Evolutionary conservation across 208 protist species (phyloP), one percentile per base, ranked within the genome.

Genomic region (Phytomonas sp.): DNA sequence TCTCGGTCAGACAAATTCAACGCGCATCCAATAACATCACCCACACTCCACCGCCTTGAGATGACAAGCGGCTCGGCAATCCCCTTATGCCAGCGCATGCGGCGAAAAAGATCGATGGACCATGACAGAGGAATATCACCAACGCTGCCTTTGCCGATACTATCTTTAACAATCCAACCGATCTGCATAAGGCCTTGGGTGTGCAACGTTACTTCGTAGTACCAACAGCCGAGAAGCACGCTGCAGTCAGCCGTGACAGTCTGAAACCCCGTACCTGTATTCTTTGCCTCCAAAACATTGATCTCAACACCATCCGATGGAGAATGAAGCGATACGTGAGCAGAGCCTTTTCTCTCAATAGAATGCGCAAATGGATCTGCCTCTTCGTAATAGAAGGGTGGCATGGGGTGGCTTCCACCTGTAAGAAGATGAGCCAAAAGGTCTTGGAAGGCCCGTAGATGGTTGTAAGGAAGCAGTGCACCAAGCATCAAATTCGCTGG

Each of bases 181-280:
- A 97, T 86, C 75, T 97, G 93, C 86, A 96, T 93, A 34, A 97
- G 81, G 23, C 93, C 93, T 65, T 97, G 93, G 29, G 88, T 89
- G 34, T 78, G 81, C 63, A 97, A 73, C 26, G 84, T 91, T 63
- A 96, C 87, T 77, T 97, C 93, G 74, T 92, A 97, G 76, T 96
- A 97, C 93, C 93, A 97, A 36, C 71, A 73, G 42, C 89, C 91
- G 36, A 84, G 87, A 14, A 74, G 66, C 36, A 96, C 93, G 11
- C 71, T 78, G 77, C 89, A 93, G 71, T 97, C 84, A 37, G 88
- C 88, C 40, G 65, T 67, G 40, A 94, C 82, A 11, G 88, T 96
- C 60, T 82, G 68, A 77, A 96, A 96, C 31, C 69, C 63, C 10
- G 80, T 63, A 11, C 86, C 88, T 26, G 72, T 77, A 76, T 95